Evolutionary conservation across 352 stramenopile species (phyloP), one percentile per base, ranked within the genome.

Genomic region (Pythium aphanidermatum): DNA sequence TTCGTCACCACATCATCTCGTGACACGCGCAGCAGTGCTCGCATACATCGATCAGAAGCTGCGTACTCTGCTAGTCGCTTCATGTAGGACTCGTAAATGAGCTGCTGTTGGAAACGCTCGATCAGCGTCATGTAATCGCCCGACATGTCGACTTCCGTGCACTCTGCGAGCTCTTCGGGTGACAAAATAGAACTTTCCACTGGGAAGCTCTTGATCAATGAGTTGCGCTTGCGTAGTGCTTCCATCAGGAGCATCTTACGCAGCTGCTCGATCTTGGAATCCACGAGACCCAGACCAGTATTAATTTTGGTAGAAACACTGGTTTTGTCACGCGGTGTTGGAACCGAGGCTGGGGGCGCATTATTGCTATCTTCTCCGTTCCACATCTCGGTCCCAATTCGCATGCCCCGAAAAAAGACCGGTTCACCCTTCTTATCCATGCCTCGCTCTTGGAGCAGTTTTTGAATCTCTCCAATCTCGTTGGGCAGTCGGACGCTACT

Each of bases 1-100:
- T 86, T 86, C 19, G 77, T 89, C 37, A 89, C 58, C 7, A 76
- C 50, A 25, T 76, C 38, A 23, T 85, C 73, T 1, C 64, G 55
- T 6, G 55, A 20, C 4, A 62, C 70, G 21, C 45, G 32, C 1
- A 88, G 13, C 1, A 88, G 60, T 16, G 64, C 76, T 20, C 73
- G 67, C 60, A 83, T 73, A 28, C 73, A 88, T 6, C 76, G 70
- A 27, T 88, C 76, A 19, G 83, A 48, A 17, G 71, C 69, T 3
- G 74, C 73, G 48, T 86, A 88, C 26, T 75, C 68, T 2, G 69
- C 69, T 0, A 88, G 51, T 5, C 69, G 58, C 49, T 66, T 68
- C 2, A 61, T 81, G 51, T 88, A 86, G 23, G 69, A 68, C 45
- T 88, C 76, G 27, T 88, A 74, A 32, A 88, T 74, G 24, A 88